These are phyloP conservation scores for Melanogaster broomeanus DNA, from an alignment of 768 basidiomycete species.

Conservation along the genomic window DNA sequence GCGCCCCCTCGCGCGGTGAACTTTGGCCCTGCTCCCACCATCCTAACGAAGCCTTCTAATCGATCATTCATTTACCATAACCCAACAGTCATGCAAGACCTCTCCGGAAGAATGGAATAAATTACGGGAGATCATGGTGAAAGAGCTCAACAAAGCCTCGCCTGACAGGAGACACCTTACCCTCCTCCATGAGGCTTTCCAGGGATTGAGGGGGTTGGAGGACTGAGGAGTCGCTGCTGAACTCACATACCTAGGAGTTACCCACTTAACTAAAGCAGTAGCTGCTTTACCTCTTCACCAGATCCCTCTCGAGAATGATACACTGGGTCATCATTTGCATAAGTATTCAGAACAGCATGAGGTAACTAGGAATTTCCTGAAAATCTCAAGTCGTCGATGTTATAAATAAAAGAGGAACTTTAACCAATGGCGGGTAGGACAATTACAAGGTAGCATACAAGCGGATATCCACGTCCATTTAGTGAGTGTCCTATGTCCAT, in stretches of 20 bases:
- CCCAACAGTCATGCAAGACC: conserved; percentile 29
- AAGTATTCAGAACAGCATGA: neutral
- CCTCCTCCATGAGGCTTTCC: conserved; percentile 28
- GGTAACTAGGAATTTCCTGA: conserved; percentile 1
- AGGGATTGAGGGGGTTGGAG: conserved; percentile 21
- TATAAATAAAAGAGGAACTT: conserved; percentile 11
- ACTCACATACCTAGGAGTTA: conserved; percentile 18
- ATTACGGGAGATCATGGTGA: conserved; percentile 21
- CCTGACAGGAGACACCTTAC: conserved; percentile 21
- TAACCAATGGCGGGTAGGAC: conserved; percentile 21
- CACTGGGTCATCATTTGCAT: neutral
- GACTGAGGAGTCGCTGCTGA: conserved; percentile 21
- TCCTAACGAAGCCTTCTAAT: conserved; percentile 18
- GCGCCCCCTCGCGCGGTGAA: conserved; percentile 37
- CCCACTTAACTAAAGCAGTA: conserved; percentile 25
- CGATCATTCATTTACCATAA: conserved; percentile 27
- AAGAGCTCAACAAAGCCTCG: conserved; percentile 18
- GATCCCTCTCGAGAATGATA: conserved; percentile 5
- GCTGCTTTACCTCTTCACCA: conserved; percentile 17
- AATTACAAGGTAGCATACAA: conserved; percentile 55
- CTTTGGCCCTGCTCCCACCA: conserved; percentile 30
- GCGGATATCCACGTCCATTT: conserved; percentile 57
- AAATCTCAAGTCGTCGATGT: conserved; percentile 12
- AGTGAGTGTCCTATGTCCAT: conserved; percentile 51
- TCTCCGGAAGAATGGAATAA: conserved; percentile 21